A percentile compares a stretch with the other conserved stretches of the same genome.
Evolutionary conservation across 75 land plant species (phyloP).

Genomic region (Pinus tabuliformis): DNA sequence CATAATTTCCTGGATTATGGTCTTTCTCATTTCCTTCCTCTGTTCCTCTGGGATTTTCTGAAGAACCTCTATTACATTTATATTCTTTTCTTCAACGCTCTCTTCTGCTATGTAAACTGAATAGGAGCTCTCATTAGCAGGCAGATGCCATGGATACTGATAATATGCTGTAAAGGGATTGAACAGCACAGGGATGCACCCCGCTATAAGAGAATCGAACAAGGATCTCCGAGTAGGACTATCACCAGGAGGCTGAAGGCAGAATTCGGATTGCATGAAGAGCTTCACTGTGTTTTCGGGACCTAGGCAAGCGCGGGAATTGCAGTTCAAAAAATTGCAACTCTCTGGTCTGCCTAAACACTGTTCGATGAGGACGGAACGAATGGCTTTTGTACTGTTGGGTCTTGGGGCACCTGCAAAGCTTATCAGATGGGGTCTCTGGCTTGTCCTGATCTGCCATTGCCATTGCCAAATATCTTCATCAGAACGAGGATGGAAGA

Average conservation of each 20-base stretch:
- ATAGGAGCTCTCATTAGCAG: slow-evolving; percentile 1
- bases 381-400: slow-evolving; percentile 24
- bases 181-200: slow-evolving; percentile 72
- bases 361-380: slow-evolving; percentile 44
- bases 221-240: slow-evolving; percentile 65
- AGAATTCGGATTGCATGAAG: slow-evolving; percentile 57
- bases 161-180: slow-evolving; percentile 20
- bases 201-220: slow-evolving; percentile 54
- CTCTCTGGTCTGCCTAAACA: slow-evolving; percentile 23
- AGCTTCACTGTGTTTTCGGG: slow-evolving; percentile 38
- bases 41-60: slow-evolving; percentile 17
- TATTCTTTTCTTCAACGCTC: slow-evolving; percentile 26
- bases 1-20: slow-evolving; percentile 43
- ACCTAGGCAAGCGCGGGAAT: slow-evolving; percentile 19
- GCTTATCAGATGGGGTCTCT: slow-evolving; percentile 24
- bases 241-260: slow-evolving; percentile 65
- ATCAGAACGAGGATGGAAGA: slow-evolving; percentile 65
- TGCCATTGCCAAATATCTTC: slow-evolving; percentile 51
- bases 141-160: slow-evolving; percentile 18
- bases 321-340: slow-evolving; percentile 34
- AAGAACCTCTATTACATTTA: slow-evolving; percentile 32
- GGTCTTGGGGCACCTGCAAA: slow-evolving; percentile 60
- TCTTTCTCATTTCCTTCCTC: slow-evolving; percentile 51
- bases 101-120: slow-evolving; percentile 10
- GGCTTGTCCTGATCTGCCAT: slow-evolving; percentile 28